Percentiles rank a stretch among this genome's conserved stretches.
These are phyloP conservation scores for Luvunga scandens DNA, from an alignment of 345 rosid species.

Conservation along the genomic window DNA sequence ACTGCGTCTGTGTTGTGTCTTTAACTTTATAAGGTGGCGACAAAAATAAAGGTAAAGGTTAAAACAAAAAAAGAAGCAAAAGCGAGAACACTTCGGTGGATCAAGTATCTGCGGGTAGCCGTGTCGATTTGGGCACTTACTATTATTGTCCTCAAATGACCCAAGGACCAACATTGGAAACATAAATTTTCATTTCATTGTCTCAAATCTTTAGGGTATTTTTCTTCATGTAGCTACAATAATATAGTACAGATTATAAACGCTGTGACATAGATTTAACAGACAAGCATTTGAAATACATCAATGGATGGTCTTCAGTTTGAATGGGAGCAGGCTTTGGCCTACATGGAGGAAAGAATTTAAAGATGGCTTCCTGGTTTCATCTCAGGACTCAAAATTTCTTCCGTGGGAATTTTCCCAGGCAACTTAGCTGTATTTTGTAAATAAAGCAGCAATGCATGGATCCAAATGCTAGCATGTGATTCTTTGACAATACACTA, in stretches of 20 bases:
- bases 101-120: not conserved
- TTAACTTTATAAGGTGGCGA: not conserved
- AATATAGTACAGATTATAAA: not conserved
- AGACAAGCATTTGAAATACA: not conserved
- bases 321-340: not conserved
- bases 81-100: not conserved
- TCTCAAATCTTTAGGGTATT: too few species aligned
- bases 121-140: not conserved
- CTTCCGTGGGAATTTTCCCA: not conserved
- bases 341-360: not conserved
- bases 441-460: not conserved
- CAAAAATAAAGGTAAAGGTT: not conserved
- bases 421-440: not conserved
- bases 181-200: not conserved
- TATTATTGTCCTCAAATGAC: not conserved
- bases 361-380: not conserved
- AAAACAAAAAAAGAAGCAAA: not conserved
- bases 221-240: not conserved
- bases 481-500: not conserved
- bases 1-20: not conserved
- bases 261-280: not conserved
- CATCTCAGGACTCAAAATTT: not conserved
- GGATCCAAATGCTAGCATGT: not conserved
- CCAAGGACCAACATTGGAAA: not conserved
- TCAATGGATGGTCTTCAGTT: not conserved